Percentiles rank a stretch among this genome's conserved stretches.
Evolutionary conservation across 148 eudicot species (phyloP).

Genomic region (Pouteria glomerata): DNA sequence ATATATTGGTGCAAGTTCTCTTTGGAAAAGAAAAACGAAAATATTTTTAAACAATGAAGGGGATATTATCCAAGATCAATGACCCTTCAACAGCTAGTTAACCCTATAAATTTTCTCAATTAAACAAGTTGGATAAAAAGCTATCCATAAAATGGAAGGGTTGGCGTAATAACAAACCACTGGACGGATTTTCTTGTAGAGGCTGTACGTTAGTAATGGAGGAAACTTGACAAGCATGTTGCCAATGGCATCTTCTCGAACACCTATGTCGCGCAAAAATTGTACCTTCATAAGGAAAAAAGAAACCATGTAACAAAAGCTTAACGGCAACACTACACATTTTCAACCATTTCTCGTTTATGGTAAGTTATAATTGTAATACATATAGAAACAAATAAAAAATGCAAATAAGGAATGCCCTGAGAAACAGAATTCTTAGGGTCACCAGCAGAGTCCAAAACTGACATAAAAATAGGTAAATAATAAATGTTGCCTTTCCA

Average conservation of each 20-base stretch:
- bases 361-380: background rate
- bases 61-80: background rate
- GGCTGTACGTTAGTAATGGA: conserved; percentile 79
- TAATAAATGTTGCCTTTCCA: background rate
- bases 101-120: background rate
- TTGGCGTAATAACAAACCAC: conserved; percentile 52
- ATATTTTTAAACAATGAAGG: background rate
- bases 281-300: conserved; percentile 50
- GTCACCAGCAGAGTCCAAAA: background rate
- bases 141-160: conserved; percentile 5
- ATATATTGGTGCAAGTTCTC: background rate
- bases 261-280: conserved; percentile 82
- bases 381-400: background rate
- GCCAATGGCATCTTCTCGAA: conserved; percentile 72
- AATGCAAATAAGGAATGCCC: background rate
- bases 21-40: background rate
- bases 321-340: background rate
- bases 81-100: background rate
- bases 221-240: conserved; percentile 84
- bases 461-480: background rate
- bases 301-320: background rate
- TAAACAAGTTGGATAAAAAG: background rate
- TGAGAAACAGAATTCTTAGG: background rate
- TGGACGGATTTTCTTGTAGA: conserved; percentile 96
- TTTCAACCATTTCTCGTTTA: background rate